Conservation (phyloP, 139 green algal species). For the Auxenochlorella pyrenoidosa region DNA sequence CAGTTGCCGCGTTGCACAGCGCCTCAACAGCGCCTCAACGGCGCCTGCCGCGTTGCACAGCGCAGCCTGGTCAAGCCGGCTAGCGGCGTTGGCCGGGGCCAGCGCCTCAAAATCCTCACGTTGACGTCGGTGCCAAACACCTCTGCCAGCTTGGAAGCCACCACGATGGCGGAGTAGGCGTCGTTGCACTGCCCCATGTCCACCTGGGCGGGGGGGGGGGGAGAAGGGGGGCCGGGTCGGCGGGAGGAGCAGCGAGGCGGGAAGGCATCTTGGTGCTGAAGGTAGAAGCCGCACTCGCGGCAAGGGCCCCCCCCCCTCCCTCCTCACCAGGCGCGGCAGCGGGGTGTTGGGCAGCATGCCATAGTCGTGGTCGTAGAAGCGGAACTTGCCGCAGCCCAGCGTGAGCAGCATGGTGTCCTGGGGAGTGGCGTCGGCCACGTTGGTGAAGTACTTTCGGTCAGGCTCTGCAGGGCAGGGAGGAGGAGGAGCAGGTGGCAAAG, state of each 20-base stretch:
- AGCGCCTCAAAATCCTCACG: no score
- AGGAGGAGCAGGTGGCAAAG: neutral
- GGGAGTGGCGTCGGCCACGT: conserved; percentile 31
- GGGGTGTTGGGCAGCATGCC: conserved; percentile 24
- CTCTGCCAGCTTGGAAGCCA: conserved; percentile 75
- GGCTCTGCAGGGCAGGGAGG: neutral
- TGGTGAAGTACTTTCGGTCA: conserved; percentile 39
- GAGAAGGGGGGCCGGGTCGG: neutral
- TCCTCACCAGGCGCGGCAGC: conserved; percentile 51
- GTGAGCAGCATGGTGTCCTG: conserved; percentile 70
- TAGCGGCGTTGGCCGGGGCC: no score
- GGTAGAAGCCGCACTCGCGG: no score
- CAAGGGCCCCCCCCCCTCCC: no score
- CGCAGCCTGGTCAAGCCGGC: no score
- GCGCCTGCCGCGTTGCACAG: no score
- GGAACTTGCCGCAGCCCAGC: conserved; percentile 82
- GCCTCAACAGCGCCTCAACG: no score
- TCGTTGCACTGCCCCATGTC: conserved; percentile 84
- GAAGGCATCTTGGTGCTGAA: neutral
- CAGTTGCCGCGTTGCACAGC: no score
- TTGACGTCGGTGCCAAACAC: conserved; percentile 83
- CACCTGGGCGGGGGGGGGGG: conserved; percentile 33
- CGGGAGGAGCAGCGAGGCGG: neutral
- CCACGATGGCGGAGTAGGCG: conserved; percentile 68
- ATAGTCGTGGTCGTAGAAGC: conserved; percentile 68